Base-by-base conservation (phyloP, 768 basidiomycete species). In the Podaxis sp. region DNA sequence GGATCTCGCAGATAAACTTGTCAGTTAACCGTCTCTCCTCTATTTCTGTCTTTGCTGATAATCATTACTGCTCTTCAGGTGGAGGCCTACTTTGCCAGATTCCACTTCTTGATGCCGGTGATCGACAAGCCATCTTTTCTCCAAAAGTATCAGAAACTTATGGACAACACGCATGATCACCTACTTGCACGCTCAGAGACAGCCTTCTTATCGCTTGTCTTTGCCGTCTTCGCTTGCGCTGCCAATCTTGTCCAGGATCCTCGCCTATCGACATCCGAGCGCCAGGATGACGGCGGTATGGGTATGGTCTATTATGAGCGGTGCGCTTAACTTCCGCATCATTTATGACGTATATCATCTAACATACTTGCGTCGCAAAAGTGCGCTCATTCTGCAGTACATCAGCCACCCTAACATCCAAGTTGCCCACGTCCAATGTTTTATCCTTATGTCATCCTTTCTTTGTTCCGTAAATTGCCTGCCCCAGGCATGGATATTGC, bases 381-480 rank as follows among this genome's bases (percentile, higher is more conserved):
- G 94, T 63, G 91, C 94, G 36, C 83, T 96, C 73, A 87, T 96
- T 63, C 76, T 96, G 40, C 93, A 95, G 71, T 95, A 95, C 74
- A 95, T 95, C 77, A 94, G 93, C 65, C 88, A 94, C 70, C 85
- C 91, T 49, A 91, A 88, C 59, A 92, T 87, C 43, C 90, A 94
- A 73, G 79, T 91, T 55, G 84, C 87, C 37, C 94, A 96, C 73
- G 94, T 96, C 33, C 94, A 96, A 77, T 91, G 91, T 74, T 89
- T 95, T 72, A 85, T 93, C 65, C 81, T 96, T 59, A 84, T 95
- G 82, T 89, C 94, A 56, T 90, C 93, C 1, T 96, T 94, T 78
- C 79, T 96, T 63, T 95, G 94, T 71, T 94, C 93, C 58, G 83
- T 96, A 67, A 96, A 96, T 70, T 94, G 94, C 71, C 84, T 96